Percentiles rank a stretch among this genome's conserved stretches.
Evolutionary conservation across 495 filamentous ascomycete genomes (phyloP).

Genomic region (Pseudoneurospora amorphoporcata): DNA sequence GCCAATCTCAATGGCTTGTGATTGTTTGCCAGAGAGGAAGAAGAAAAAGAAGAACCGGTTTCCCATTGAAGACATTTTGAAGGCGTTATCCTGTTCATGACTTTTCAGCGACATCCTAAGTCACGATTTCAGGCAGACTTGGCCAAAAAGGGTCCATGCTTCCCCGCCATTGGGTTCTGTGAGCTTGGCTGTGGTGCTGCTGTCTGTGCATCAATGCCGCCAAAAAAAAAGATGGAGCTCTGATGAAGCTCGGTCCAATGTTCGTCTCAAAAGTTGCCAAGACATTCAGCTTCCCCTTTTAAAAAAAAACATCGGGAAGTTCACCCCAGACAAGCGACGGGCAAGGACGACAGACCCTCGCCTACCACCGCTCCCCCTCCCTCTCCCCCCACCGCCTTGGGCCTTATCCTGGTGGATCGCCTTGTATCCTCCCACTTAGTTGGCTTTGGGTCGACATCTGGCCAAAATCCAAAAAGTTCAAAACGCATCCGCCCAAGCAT

Average conservation of each 20-base stretch:
- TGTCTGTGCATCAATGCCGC: background rate
- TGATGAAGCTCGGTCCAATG: background rate
- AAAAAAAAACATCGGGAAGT: background rate
- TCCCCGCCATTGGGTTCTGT: background rate
- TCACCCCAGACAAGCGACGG: background rate
- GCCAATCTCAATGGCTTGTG: background rate
- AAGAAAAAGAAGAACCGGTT: background rate
- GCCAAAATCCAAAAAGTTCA: background rate
- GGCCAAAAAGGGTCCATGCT: background rate
- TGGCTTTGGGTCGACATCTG: background rate
- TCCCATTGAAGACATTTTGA: background rate
- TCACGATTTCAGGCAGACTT: background rate
- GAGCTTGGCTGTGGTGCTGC: background rate
- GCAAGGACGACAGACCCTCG: background rate
- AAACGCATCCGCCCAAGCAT: background rate
- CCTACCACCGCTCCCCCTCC: background rate
- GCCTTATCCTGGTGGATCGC: background rate
- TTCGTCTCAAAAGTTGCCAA: background rate
- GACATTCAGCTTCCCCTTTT: background rate
- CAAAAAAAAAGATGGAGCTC: background rate
- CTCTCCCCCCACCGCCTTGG: background rate
- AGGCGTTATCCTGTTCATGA: background rate
- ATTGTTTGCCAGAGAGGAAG: background rate
- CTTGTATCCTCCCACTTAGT: background rate
- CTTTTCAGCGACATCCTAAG: background rate